These are phyloP conservation scores for Aurantiochytrium sp. DNA, from an alignment of 108 stramenopile genomes.

Conservation along the genomic window DNA sequence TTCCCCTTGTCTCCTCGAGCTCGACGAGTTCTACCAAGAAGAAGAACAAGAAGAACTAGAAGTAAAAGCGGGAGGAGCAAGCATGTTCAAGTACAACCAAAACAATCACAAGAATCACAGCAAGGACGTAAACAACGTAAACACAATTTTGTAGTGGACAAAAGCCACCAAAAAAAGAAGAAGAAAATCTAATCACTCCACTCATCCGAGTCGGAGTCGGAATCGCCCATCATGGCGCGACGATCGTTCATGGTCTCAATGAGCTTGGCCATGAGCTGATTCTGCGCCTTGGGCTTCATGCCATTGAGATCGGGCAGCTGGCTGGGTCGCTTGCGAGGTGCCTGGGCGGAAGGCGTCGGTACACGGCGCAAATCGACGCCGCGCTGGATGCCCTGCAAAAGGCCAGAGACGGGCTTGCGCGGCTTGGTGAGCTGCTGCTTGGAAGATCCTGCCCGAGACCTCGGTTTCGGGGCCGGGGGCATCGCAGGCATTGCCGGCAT, in stretches of 20 bases:
- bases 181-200: background rate
- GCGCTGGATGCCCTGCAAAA: background rate
- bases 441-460: background rate
- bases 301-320: background rate
- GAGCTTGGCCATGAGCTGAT: slow-evolving; percentile 19
- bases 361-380: background rate
- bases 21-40: background rate
- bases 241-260: background rate
- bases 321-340: background rate
- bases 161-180: background rate
- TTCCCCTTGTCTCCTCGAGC: background rate
- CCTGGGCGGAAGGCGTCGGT: background rate
- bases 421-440: background rate
- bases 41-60: background rate
- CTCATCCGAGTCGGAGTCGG: background rate
- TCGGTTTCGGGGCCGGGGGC: background rate
- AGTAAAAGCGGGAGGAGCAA: background rate
- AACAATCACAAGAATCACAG: background rate
- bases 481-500: background rate
- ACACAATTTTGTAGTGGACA: background rate
- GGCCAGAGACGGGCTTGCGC: background rate
- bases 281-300: slow-evolving; percentile 9
- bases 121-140: background rate
- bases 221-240: background rate
- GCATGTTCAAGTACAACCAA: background rate